These are phyloP conservation scores for Gossypium sturtianum DNA, from an alignment of 345 rosid genomes.

Conservation along the genomic window DNA sequence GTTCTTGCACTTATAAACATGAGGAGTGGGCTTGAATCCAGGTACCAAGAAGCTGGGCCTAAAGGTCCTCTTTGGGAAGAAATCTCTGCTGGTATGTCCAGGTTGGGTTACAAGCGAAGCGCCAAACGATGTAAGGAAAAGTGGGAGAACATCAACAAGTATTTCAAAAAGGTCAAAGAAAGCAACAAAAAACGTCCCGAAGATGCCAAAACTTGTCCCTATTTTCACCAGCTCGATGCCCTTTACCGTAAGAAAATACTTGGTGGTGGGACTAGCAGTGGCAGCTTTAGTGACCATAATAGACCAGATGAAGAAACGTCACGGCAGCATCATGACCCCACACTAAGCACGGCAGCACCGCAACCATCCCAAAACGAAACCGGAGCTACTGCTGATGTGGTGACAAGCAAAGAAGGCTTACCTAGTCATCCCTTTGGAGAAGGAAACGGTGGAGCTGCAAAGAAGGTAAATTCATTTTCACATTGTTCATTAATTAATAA, in stretches of 20 bases:
- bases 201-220: slow-evolving; percentile 88
- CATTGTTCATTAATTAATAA: not conserved
- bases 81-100: slow-evolving; percentile 54
- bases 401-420: slow-evolving; percentile 17
- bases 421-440: slow-evolving; percentile 25
- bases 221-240: slow-evolving; percentile 74
- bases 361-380: slow-evolving; percentile 18
- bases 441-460: slow-evolving; percentile 30
- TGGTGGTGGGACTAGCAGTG: slow-evolving; percentile 21
- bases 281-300: slow-evolving; percentile 18
- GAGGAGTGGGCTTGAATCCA: slow-evolving; percentile 54
- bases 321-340: slow-evolving; percentile 13
- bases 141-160: slow-evolving; percentile 92
- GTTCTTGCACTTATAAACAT: slow-evolving; percentile 59
- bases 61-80: slow-evolving; percentile 87
- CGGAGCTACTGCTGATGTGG: slow-evolving; percentile 11
- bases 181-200: slow-evolving; percentile 74
- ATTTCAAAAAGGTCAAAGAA: slow-evolving; percentile 86
- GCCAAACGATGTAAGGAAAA: slow-evolving; percentile 85
- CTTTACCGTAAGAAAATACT: slow-evolving; percentile 54
- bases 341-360: slow-evolving; percentile 2
- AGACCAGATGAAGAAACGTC: slow-evolving; percentile 14
- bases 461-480: slow-evolving; percentile 36
- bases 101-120: slow-evolving; percentile 61
- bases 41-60: slow-evolving; percentile 67